Base-by-base conservation (phyloP, 176 grass and related monocot species). In the Lolium rigidum region DNA sequence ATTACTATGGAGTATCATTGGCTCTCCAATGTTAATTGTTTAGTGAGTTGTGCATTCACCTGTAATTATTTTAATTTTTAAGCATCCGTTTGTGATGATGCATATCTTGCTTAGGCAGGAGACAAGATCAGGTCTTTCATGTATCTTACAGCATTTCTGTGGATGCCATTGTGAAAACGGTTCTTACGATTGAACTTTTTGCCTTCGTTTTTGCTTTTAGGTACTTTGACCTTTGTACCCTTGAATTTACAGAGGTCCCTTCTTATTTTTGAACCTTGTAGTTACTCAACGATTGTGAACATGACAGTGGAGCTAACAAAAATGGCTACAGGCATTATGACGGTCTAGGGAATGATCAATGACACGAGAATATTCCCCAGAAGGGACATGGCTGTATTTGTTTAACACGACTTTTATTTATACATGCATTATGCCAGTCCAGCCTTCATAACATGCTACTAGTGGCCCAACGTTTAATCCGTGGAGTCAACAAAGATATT, bases 121-220 rank as follows among this genome's bases (percentile, higher is more conserved):
- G 88, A 92, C 79, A 90, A 82, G 76, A 35, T 88, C 38, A 92
- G 86, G 41, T 89, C 83, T 81, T 83, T 95, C 66, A 82, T 84
- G 61, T 95, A 90, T 86, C 83, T 47, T 10, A 51, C 41, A 43
- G 41, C 3, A 7, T 7, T 43, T 35, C 31, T 35, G 31, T 35
- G 31, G 31, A 43, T 43, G 41, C 41, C 41, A 43, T 43, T 43
- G 41, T 43, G 41, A 43, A 43, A 43, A 43, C 12, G 10, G 11
- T 21, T 44, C 15, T 67, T 55, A 55, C 17, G 28, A 17, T 28
- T 35, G 62, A 65, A 31, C 63, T 16, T n/a, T 35, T 15, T 17
- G 28, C 63, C 31, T 2, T 35, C 31, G 31, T 35, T 35, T 35
- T 35, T 2, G 31, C 31, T 35, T 3, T 35, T 35, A 35, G 31